These are phyloP conservation scores for Zea luxurians DNA, from an alignment of 176 grass and related monocot genomes.

Conservation along the genomic window DNA sequence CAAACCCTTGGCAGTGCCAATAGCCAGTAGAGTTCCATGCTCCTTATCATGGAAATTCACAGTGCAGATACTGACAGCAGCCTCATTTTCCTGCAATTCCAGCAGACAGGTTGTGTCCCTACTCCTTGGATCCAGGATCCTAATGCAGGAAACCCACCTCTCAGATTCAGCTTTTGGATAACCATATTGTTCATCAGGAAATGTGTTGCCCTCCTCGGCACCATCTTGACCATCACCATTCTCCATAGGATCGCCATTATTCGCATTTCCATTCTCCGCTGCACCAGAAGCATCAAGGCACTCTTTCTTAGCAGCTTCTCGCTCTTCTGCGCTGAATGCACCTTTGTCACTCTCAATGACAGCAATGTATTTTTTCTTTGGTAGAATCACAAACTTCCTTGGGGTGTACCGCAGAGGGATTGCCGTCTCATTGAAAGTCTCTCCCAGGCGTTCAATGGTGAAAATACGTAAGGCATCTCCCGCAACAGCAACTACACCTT, in stretches of 20 bases:
- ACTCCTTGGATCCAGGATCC: conserved; percentile 92
- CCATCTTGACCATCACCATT: conserved; percentile 76
- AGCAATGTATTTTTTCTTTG: conserved; percentile 81
- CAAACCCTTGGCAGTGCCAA: conserved; percentile 91
- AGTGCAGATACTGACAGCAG: conserved; percentile 86
- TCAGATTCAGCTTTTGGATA: conserved; percentile 93
- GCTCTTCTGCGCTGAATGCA: conserved; percentile 84
- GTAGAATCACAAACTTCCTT: conserved; percentile 88
- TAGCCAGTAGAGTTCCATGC: conserved; percentile 80
- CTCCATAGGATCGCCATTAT: conserved; percentile 72
- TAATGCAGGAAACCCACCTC: conserved; percentile 95
- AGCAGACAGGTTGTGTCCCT: conserved; percentile 83
- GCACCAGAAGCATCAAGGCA: conserved; percentile 72
- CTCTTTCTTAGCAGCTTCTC: conserved; percentile 86
- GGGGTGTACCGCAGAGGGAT: conserved; percentile 91
- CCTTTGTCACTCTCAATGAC: conserved; percentile 95
- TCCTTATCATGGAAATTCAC: conserved; percentile 99
- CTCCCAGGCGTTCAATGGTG: conserved; percentile 83
- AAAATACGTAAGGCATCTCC: conserved; percentile 91
- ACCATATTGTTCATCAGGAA: conserved; percentile 94
- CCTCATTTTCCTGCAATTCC: conserved; percentile 92
- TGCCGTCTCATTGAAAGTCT: conserved; percentile 95
- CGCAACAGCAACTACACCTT: conserved; percentile 96
- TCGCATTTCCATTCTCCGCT: conserved; percentile 70
- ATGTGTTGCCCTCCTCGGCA: conserved; percentile 55